phyloP scores from a whole-genome alignment of 2,329 filamentous ascomycete species.

The Paecilomyces fulvus region DNA sequence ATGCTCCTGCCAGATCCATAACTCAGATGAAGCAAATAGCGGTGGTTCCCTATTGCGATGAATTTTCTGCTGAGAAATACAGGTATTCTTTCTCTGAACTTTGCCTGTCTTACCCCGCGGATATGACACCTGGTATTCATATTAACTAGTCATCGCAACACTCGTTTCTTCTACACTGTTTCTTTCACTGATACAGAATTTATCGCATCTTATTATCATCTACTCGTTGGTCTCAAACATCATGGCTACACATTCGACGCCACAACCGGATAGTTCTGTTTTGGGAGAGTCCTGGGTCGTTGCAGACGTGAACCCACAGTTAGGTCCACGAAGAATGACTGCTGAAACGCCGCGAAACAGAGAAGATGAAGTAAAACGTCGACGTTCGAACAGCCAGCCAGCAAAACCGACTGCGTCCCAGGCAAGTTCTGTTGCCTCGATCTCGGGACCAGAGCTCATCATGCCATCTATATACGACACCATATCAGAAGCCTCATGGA shows the following conservation, averaged over 20 bases:
- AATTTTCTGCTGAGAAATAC: not conserved
- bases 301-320: constrained; percentile 7
- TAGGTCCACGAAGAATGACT: constrained; percentile 4
- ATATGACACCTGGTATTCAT: not conserved
- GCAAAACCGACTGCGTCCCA: constrained; percentile 14
- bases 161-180: not conserved
- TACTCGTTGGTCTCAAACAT: not conserved
- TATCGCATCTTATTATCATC: not conserved
- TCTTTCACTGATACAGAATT: not conserved
- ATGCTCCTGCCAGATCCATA: not conserved
- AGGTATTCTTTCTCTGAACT: not conserved
- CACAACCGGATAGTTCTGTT: constrained; percentile 8
- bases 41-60: not conserved
- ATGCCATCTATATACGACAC: constrained; percentile 33
- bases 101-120: not conserved
- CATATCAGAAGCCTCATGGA: constrained; percentile 25
- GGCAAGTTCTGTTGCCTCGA: constrained; percentile 15
- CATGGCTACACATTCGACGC: constrained; percentile 1
- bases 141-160: not conserved
- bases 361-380: constrained; percentile 2
- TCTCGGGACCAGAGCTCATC: constrained; percentile 29
- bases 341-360: constrained; percentile 8
- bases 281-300: constrained; percentile 32
- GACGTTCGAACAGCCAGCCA: constrained; percentile 4
- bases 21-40: not conserved